Percentiles rank a stretch among this genome's conserved stretches.
Evolutionary conservation across 768 basidiomycete genomes (phyloP).

Genomic region (Epithele typhae): DNA sequence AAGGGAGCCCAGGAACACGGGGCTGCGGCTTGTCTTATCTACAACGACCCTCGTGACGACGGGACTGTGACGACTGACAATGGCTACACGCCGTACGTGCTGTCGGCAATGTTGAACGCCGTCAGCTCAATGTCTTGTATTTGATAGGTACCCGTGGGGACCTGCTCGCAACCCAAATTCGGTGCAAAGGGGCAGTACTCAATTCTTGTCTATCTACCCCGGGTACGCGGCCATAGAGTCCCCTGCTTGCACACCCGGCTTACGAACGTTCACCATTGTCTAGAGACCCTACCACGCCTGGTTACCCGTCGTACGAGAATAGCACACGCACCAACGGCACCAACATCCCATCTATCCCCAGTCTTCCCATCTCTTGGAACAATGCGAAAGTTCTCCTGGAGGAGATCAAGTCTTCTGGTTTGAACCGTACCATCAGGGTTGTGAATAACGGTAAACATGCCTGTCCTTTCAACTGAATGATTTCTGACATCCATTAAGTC

Average conservation of each 20-base stretch:
- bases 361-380: constrained; percentile 85
- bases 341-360: constrained; percentile 74
- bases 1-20: constrained; percentile 83
- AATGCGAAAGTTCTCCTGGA: constrained; percentile 65
- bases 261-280: not conserved
- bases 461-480: not conserved
- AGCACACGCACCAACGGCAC: constrained; percentile 55
- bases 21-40: constrained; percentile 74
- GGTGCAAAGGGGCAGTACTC: constrained; percentile 83
- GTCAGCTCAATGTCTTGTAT: no score
- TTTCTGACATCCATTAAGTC: constrained; percentile 48
- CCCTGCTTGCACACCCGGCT: not conserved
- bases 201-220: constrained; percentile 56
- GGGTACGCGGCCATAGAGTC: constrained; percentile 26
- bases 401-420: constrained; percentile 40
- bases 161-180: constrained; percentile 84
- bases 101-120: not conserved
- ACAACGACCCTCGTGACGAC: constrained; percentile 84
- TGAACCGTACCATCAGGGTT: constrained; percentile 44
- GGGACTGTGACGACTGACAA: constrained; percentile 73
- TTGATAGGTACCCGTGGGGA: constrained; percentile 65
- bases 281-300: constrained; percentile 82
- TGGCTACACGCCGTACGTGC: constrained; percentile 54
- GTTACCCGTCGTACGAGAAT: constrained; percentile 81
- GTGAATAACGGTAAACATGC: constrained; percentile 47